Base-by-base conservation (phyloP, 2,329 filamentous ascomycete genomes). In the Colletotrichum sp. region DNA sequence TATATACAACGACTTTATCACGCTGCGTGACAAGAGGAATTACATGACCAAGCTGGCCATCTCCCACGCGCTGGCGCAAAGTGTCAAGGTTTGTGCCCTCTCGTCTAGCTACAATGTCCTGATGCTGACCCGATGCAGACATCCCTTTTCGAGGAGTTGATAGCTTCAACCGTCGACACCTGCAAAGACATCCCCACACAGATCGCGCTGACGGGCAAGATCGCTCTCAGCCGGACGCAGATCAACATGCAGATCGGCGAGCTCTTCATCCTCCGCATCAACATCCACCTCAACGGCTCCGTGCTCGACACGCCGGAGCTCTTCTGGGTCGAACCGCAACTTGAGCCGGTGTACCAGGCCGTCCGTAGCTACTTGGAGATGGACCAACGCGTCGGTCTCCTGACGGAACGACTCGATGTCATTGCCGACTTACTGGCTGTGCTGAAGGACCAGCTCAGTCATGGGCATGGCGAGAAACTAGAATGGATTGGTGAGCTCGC, bases 241-340 rank as follows among this genome's bases (percentile, higher is more conserved):
- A 98, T 99, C 89, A 99, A 99, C 88, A 99, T 99, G 96, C 96
- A 99, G 86, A 98, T 99, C 77, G 97, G 97, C 83, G 96, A 99
- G 87, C 92, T 99, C 70, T 99, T 99, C 85, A 99, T 99, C 82
- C 88, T 99, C 36, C 93, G 97, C 76, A 99, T 99, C 87, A 98
- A 97, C 84, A 99, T 99, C 82, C 98, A 99, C 86, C 90, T 99
- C 67, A 98, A 99, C 84, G 97, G 97, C 39, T 98, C 95, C 34
- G 96, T 99, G 7, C 93, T 99, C 52, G 97, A 99, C 84, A 98
- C 96, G 12, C 97, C 97, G 0, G 97, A 99, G 86, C 90, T 99
- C 57, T 99, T 99, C 90, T 99, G 97, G 97, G 95, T 96, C 36
- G 97, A 99, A 86, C 97, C 97, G 10, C 96, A 98, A 85, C 90